A percentile compares a stretch with the other conserved stretches of the same genome.
Conservation (phyloP, 768 basidiomycete genomes). For the Mycena rosella region DNA sequence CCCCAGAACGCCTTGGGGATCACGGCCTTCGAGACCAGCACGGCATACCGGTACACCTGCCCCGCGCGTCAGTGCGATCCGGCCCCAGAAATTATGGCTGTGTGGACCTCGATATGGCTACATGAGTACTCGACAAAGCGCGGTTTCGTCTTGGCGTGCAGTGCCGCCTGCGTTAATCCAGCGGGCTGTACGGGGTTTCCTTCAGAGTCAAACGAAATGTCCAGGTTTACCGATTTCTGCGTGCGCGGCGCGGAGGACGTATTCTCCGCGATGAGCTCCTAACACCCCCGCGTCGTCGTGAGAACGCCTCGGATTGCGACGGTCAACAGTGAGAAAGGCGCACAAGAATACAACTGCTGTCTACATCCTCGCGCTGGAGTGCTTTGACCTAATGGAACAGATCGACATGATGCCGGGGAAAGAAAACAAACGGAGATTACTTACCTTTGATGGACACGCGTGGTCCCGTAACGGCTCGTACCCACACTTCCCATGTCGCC, state of each 20-base stretch:
- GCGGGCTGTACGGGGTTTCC: slow-evolving; percentile 60
- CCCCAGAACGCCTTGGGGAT: slow-evolving; percentile 89
- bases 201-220: slow-evolving; percentile 67
- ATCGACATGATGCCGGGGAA: slow-evolving; percentile 13
- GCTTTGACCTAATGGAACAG: slow-evolving; percentile 51
- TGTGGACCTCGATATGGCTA: slow-evolving; percentile 68
- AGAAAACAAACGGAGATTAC: slow-evolving; percentile 49
- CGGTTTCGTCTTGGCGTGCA: slow-evolving; percentile 68
- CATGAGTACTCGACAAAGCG: slow-evolving; percentile 86
- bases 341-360: slow-evolving; percentile 76
- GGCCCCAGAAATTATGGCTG: neutral
- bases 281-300: slow-evolving; percentile 21
- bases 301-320: slow-evolving; percentile 13
- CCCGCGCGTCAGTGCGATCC: slow-evolving; percentile 19
- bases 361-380: slow-evolving; percentile 58
- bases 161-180: slow-evolving; percentile 61
- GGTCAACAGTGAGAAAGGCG: slow-evolving; percentile 17
- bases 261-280: slow-evolving; percentile 85
- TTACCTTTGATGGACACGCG: slow-evolving; percentile 85
- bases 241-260: slow-evolving; percentile 64
- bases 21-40: slow-evolving; percentile 71
- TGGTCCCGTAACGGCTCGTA: slow-evolving; percentile 75
- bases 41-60: slow-evolving; percentile 82
- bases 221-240: slow-evolving; percentile 56
- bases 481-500: slow-evolving; percentile 76